A percentile compares a stretch with the other conserved stretches of the same genome.
Evolutionary conservation across 2,329 filamentous ascomycete species (phyloP).

Genomic region (Neofusicoccum ribis): DNA sequence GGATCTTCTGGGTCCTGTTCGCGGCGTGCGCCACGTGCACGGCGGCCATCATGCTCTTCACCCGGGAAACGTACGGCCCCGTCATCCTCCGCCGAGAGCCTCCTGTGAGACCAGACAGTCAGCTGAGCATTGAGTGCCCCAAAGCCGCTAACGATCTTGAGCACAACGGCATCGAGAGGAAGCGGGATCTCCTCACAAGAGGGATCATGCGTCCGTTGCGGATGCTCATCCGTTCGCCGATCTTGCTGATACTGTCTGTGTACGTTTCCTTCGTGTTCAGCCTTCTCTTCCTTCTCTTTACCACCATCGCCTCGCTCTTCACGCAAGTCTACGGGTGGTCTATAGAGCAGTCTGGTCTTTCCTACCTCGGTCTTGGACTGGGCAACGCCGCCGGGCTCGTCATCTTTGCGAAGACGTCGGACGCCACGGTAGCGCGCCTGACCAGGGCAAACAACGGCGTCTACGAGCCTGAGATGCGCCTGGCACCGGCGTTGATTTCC

Average conservation of each 20-base stretch:
- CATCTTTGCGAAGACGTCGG: neutral
- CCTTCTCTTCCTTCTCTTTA: constrained; percentile 25
- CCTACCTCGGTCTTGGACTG: constrained; percentile 30
- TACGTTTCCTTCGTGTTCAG: constrained; percentile 21
- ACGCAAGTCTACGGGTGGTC: constrained; percentile 6
- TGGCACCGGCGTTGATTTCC: constrained; percentile 18
- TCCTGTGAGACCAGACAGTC: no score
- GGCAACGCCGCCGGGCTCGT: constrained; percentile 44
- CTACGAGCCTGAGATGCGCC: constrained; percentile 20
- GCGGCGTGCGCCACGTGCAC: constrained; percentile 30
- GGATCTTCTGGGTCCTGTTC: constrained; percentile 37
- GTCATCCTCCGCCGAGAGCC: constrained; percentile 34
- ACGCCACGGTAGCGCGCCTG: neutral
- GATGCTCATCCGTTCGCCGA: constrained; percentile 26
- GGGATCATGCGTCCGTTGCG: no score
- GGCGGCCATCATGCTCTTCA: constrained; percentile 37
- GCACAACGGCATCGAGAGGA: no score
- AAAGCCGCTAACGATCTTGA: no score
- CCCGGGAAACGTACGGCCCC: constrained; percentile 51
- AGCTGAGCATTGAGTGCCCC: no score
- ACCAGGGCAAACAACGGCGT: neutral
- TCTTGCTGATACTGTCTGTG: constrained; percentile 24
- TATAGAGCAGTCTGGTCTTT: neutral
- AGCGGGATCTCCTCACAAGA: no score
- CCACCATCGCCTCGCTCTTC: constrained; percentile 23